These are phyloP conservation scores for Flaveria trinervia DNA, from an alignment of 129 eudicot species.

Conservation along the genomic window DNA sequence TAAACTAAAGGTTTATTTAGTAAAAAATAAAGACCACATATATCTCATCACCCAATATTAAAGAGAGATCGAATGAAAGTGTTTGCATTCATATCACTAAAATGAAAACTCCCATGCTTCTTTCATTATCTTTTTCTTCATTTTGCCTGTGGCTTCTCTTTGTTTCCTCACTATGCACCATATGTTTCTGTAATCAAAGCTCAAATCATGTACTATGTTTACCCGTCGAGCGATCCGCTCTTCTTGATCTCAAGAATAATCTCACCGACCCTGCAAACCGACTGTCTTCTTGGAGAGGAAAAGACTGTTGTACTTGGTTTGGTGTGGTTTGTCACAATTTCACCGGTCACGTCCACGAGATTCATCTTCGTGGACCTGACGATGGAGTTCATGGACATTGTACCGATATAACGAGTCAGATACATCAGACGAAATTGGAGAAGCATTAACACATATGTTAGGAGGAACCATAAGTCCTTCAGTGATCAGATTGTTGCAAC, in stretches of 20 bases:
- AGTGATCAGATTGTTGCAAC: neutral
- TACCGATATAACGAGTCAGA: neutral
- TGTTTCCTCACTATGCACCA: constrained; percentile 1
- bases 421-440: neutral
- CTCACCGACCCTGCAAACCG: constrained; percentile 23
- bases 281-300: constrained; percentile 23
- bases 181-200: constrained; percentile 4
- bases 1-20: no score
- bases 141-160: constrained; percentile 19
- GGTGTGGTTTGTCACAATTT: constrained; percentile 18
- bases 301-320: constrained; percentile 24
- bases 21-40: no score
- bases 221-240: constrained; percentile 7
- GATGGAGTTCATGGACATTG: neutral
- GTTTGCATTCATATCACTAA: neutral
- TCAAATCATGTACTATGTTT: constrained; percentile 5
- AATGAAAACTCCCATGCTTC: neutral
- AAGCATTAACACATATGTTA: constrained; percentile 6
- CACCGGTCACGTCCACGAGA: constrained; percentile 10
- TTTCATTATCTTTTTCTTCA: neutral
- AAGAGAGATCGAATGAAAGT: neutral
- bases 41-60: neutral
- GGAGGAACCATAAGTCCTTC: constrained; percentile 20
- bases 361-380: constrained; percentile 18
- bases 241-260: constrained; percentile 17